Base-by-base conservation (phyloP, 257 asterid species). In the Solanum paucissectum region DNA sequence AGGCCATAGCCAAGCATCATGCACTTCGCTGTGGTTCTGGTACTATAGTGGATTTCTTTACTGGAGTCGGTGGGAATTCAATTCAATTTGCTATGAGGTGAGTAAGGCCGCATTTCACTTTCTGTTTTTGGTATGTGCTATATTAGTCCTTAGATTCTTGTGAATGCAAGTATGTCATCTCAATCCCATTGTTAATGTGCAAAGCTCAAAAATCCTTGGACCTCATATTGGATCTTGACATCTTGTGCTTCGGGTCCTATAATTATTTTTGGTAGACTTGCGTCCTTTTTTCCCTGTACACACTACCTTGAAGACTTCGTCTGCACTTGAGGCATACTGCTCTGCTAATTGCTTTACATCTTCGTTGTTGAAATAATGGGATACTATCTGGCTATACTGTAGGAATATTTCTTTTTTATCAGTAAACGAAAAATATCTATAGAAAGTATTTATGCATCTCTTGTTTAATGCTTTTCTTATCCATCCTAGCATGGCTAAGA, bases 61-160 rank as follows among this genome's bases (percentile, higher is more conserved):
- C 98, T 75, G 99, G 99, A 87, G 98, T 92, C 23, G 99, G 99
- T 36, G 99, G 99, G 21, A 97, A 97, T 87, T 94, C 98, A 49
- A 97, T 97, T 91, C 99, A 97, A 76, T 95, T 95, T 90, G 98
- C 98, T 36, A 93, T 84, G 88, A n/a, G 94, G 99, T 94, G 85
- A 84, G 95, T 77, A 27, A 12, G 14, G 25, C 42, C 4, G 20
- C 18, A 1, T 29, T 82, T 49, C 85, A 46, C 40, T 46, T 29
- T 82, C 44, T 49, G 42, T 10, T 29, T 49, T 82, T 82, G 44
- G 44, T 32, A 49, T 49, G 42, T 49, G 29, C 37, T 29, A 27
- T 79, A 82, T 49, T 21, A 27, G 40, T 79, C 85, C 18, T 44
- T 79, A 5, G 69, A 9, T 27, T 81, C 68, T 81, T 81, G 68